A percentile compares a stretch with the other conserved stretches of the same genome.
Evolutionary conservation across 2,329 filamentous ascomycete species (phyloP).

Genomic region (Aspergillus fructus): DNA sequence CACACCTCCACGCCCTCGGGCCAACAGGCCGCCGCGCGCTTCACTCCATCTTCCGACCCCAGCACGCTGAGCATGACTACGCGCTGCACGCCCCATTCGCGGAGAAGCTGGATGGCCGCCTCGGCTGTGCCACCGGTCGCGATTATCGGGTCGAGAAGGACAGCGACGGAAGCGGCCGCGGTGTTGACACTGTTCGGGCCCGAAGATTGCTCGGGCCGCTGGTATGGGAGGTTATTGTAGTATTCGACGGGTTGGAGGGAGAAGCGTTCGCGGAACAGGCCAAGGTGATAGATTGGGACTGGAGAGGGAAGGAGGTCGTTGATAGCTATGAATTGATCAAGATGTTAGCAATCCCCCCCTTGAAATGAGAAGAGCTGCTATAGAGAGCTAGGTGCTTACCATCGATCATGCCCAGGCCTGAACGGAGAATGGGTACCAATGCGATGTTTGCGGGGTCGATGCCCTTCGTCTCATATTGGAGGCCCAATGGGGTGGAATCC

Average conservation of each 20-base stretch:
- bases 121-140: slow-evolving; percentile 88
- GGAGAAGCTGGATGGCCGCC: slow-evolving; percentile 84
- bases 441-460: slow-evolving; percentile 68
- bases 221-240: slow-evolving; percentile 92
- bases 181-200: slow-evolving; percentile 35
- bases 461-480: slow-evolving; percentile 66
- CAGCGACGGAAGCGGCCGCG: slow-evolving; percentile 63
- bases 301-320: slow-evolving; percentile 77
- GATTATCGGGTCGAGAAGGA: slow-evolving; percentile 88
- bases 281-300: slow-evolving; percentile 87
- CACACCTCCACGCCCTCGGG: slow-evolving; percentile 63
- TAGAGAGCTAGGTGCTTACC: slow-evolving; percentile 46
- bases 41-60: slow-evolving; percentile 69
- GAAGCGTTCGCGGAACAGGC: slow-evolving; percentile 86
- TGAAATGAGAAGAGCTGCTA: neutral
- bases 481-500: slow-evolving; percentile 77
- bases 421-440: slow-evolving; percentile 88
- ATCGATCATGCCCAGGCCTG: slow-evolving; percentile 87
- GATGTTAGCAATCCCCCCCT: neutral
- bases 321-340: slow-evolving; percentile 52
- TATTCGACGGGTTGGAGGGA: slow-evolving; percentile 91
- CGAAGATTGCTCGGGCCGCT: slow-evolving; percentile 33
- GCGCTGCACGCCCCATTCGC: slow-evolving; percentile 85
- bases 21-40: slow-evolving; percentile 73
- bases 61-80: slow-evolving; percentile 76